Base-by-base conservation (phyloP, 768 basidiomycete species). In the Cystofilobasidium capitatum region DNA sequence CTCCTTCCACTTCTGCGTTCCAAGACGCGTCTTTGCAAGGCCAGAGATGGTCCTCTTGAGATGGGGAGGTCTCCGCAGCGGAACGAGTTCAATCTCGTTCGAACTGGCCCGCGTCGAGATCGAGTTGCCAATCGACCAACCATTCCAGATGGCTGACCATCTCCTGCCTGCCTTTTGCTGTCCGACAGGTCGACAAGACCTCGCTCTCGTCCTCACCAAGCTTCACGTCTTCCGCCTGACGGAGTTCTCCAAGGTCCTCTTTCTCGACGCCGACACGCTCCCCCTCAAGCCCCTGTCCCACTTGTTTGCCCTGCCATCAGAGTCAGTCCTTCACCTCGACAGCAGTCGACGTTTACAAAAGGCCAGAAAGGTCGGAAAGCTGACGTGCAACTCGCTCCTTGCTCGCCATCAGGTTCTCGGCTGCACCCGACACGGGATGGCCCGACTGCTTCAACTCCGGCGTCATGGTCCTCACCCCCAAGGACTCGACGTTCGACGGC, bases 371-470 rank as follows among this genome's bases (percentile, higher is more conserved):
- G n/a, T n/a, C n/a, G 22, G 7, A 40, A 10, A 17, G 12, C 24
- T 24, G 24, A 36, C 24, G 36, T 29, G 5, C 0, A 16, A 24
- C 12, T 24, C n/a, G 22, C 22, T 24, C 54, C 20, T 36, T n/a
- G 16, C 1, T 35, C 24, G 17, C 8, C 39, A 29, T 26, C 35
- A 68, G 89, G 70, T 92, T 99, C 75, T 87, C 92, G 47, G 96
- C 96, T 12, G 88, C 86, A 10, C 92, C 96, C 14, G 96, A 99
- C 77, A 89, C 92, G 37, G 96, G 96, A 72, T 99, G 96, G 96
- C 96, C 96, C 45, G 96, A 99, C 78, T 93, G 96, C 70, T 99
- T 99, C 81, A 99, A 99, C 77, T 94, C 93, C 29, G 96, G 96
- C 44, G 86, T 98, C 55, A 82, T 99, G 78, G 91, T 98, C 60